These are phyloP conservation scores for Colletotrichum kahawae DNA, from an alignment of 2,329 filamentous ascomycete genomes.

Conservation along the genomic window DNA sequence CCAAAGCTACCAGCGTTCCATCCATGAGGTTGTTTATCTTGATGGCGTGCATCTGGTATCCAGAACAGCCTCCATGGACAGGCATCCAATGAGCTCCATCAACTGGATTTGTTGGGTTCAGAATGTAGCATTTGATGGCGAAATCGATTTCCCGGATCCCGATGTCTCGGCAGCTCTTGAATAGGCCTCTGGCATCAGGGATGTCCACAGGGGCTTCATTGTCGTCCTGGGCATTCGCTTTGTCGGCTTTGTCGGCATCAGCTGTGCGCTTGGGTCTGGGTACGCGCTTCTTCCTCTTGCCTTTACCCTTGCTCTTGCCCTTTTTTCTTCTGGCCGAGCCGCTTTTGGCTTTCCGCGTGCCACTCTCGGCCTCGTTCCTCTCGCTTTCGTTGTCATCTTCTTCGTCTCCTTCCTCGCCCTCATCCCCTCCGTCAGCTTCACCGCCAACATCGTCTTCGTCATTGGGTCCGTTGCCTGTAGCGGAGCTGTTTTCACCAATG, in stretches of 20 bases:
- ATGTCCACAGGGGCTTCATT: not conserved
- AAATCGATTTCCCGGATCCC: rapidly evolving
- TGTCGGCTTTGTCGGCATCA: not conserved
- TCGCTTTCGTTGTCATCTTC: rapidly evolving
- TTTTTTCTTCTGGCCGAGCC: not conserved
- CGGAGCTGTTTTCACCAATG: rapidly evolving
- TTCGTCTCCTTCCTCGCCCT: not conserved
- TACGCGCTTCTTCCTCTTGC: not conserved
- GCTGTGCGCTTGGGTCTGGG: not conserved
- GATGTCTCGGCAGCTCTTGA: rapidly evolving
- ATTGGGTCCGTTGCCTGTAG: not conserved
- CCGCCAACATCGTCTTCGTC: rapidly evolving
- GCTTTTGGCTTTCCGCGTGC: not conserved
- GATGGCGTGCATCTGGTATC: not conserved
- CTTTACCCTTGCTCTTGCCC: not conserved
- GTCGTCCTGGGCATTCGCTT: too few relatives aligned
- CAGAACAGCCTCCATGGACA: rapidly evolving
- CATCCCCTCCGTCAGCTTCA: rapidly evolving
- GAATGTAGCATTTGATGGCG: not conserved
- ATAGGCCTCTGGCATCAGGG: rapidly evolving
- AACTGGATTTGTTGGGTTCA: not conserved
- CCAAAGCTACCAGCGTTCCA: not conserved
- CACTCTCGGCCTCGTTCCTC: rapidly evolving
- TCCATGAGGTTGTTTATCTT: not conserved
- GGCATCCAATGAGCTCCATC: not conserved